Conservation (phyloP, 257 asterid genomes). For the Jaltomata sinuosa region DNA sequence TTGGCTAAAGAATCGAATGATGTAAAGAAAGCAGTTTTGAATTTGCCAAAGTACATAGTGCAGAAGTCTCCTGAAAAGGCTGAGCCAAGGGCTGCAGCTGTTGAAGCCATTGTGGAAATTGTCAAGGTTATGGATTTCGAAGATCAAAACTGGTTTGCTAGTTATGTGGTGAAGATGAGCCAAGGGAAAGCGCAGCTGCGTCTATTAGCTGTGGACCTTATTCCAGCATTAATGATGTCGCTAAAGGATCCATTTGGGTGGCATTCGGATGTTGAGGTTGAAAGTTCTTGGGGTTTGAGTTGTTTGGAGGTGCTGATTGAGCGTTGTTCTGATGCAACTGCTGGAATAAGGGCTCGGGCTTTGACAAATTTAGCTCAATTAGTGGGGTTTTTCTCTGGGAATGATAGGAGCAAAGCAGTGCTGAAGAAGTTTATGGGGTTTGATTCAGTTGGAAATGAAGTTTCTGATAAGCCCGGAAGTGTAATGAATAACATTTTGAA, state of each 20-base stretch:
- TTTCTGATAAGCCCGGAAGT: constrained; percentile 6
- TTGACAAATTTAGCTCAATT: constrained; percentile 67
- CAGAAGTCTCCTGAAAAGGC: constrained; percentile 81
- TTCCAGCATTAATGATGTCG: constrained; percentile 41
- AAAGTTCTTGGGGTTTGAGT: constrained; percentile 46
- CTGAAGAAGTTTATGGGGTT: constrained; percentile 58
- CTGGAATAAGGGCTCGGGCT: constrained; percentile 80
- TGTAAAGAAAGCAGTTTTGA: constrained; percentile 49
- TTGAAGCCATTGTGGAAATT: constrained; percentile 65
- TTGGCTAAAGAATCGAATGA: constrained; percentile 34
- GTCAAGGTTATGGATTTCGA: constrained; percentile 56
- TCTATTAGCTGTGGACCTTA: constrained; percentile 77
- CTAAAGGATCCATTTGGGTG: constrained; percentile 41
- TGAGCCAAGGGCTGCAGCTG: constrained; percentile 74
- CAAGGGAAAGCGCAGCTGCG: constrained; percentile 74
- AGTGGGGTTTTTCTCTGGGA: constrained; percentile 37
- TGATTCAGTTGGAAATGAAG: constrained; percentile 17
- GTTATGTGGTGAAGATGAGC: constrained; percentile 66
- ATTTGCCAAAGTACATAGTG: constrained; percentile 71
- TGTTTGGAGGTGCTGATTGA: constrained; percentile 60
- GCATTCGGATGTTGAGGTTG: constrained; percentile 29
- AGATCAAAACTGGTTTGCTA: constrained; percentile 49
- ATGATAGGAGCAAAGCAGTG: constrained; percentile 29
- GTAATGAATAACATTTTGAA: constrained; percentile 45
- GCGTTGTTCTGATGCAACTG: constrained; percentile 72